These are phyloP conservation scores for Draba incana DNA, from an alignment of 345 rosid genomes.

Conservation along the genomic window DNA sequence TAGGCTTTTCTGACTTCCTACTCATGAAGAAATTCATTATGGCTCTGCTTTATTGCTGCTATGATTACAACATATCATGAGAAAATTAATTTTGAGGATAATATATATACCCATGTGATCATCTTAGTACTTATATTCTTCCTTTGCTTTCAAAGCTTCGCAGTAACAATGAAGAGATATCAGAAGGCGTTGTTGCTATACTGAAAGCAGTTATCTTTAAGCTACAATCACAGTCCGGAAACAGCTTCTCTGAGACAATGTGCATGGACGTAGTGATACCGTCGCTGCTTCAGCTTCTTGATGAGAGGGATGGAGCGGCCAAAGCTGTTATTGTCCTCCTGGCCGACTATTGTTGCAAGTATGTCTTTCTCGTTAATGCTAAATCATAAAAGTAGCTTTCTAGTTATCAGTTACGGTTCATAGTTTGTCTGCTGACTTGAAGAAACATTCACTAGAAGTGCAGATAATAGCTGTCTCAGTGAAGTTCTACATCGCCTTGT, in stretches of 20 bases:
- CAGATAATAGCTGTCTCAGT: slow-evolving; percentile 59
- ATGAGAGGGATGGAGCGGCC: slow-evolving; percentile 83
- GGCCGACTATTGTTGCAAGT: slow-evolving; percentile 81
- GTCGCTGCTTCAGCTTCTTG: slow-evolving; percentile 72
- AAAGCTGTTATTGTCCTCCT: slow-evolving; percentile 70
- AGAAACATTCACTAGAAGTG: slow-evolving; percentile 53
- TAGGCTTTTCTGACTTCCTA: slow-evolving; percentile 15
- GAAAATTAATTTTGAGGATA: not conserved
- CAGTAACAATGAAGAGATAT: slow-evolving; percentile 68
- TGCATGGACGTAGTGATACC: slow-evolving; percentile 61
- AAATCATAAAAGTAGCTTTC: slow-evolving; percentile 10
- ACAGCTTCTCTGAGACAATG: slow-evolving; percentile 48
- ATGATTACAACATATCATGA: slow-evolving; percentile 14
- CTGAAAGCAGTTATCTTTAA: slow-evolving; percentile 63
- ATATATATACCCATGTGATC: slow-evolving; percentile 5
- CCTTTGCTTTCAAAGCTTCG: slow-evolving; percentile 60
- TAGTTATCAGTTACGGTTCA: not conserved
- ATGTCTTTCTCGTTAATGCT: slow-evolving; percentile 23
- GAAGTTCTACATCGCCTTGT: slow-evolving; percentile 73
- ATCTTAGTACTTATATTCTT: slow-evolving; percentile 28
- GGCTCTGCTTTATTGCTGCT: slow-evolving; percentile 19
- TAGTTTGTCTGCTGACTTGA: slow-evolving; percentile 38
- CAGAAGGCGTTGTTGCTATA: slow-evolving; percentile 64
- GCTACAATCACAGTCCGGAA: slow-evolving; percentile 53
- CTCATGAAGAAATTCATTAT: slow-evolving; percentile 13